A percentile compares a stretch with the other conserved stretches of the same genome.
These are phyloP conservation scores for Galeopsis tetrahit DNA, from an alignment of 257 asterid species.

Conservation along the genomic window DNA sequence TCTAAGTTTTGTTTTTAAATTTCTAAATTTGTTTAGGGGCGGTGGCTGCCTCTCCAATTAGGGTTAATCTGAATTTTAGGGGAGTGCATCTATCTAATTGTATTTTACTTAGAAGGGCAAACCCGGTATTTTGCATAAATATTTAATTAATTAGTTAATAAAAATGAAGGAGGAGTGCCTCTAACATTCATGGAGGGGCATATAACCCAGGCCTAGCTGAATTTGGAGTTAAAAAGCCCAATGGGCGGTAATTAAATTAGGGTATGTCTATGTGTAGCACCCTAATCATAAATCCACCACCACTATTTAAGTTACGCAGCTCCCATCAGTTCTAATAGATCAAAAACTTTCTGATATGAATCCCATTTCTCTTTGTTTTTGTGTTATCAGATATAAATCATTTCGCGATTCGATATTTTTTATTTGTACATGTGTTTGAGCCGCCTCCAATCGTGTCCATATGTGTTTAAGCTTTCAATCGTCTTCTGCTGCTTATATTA, in stretches of 20 bases:
- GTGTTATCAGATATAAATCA: slow-evolving; percentile 39
- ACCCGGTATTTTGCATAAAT: no score
- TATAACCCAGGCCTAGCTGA: neutral
- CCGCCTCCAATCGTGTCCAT: slow-evolving; percentile 28
- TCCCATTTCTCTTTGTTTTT: neutral
- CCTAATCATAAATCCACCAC: slow-evolving; percentile 9
- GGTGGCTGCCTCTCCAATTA: no score
- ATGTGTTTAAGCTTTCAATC: neutral
- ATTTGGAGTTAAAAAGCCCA: neutral
- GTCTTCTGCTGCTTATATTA: neutral
- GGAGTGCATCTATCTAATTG: no score
- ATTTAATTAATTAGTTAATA: no score
- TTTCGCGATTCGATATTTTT: slow-evolving; percentile 71
- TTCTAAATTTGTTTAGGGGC: no score
- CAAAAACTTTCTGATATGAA: neutral
- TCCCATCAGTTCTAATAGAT: neutral
- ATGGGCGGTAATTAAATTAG: neutral
- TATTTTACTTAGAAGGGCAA: no score
- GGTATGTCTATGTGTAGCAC: neutral
- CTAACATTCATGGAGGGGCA: no score
- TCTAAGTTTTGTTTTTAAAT: no score
- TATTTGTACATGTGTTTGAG: slow-evolving; percentile 81
- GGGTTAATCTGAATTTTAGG: no score
- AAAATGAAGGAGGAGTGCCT: no score
- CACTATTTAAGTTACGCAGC: slow-evolving; percentile 5